Percentiles rank a stretch among this genome's conserved stretches.
Evolutionary conservation across 2,329 filamentous ascomycete species (phyloP).

Genomic region (Diaporthe helianthi): DNA sequence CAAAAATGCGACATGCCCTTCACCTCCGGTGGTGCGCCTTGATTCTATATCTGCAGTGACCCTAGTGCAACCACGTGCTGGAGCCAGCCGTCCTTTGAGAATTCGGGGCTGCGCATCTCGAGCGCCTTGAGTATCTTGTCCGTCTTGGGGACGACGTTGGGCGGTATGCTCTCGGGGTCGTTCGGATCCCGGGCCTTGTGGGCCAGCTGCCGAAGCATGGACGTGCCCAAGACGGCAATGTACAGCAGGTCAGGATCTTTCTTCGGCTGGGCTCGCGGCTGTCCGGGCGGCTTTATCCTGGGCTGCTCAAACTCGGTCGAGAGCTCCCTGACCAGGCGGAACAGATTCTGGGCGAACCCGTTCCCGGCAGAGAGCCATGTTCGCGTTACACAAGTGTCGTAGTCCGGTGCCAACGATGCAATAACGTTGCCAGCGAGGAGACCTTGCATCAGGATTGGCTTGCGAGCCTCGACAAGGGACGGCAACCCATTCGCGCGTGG

Average conservation of each 20-base stretch:
- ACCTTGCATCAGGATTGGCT: constrained; percentile 90
- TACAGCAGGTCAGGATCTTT: constrained; percentile 63
- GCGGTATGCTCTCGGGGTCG: constrained; percentile 59
- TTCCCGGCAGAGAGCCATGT: constrained; percentile 85
- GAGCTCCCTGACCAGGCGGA: constrained; percentile 76
- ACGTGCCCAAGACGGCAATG: constrained; percentile 73
- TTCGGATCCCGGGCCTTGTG: constrained; percentile 71
- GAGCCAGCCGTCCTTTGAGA: constrained; percentile 70
- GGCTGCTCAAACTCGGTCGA: constrained; percentile 67
- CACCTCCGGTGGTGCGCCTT: constrained; percentile 37
- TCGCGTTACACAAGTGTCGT: constrained; percentile 76
- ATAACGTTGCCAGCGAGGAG: constrained; percentile 90
- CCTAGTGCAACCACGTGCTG: constrained; percentile 73
- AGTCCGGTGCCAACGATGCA: constrained; percentile 68
- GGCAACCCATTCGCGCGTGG: constrained; percentile 66
- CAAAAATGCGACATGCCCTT: constrained; percentile 35
- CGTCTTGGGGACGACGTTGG: constrained; percentile 68
- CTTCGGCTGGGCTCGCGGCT: constrained; percentile 43
- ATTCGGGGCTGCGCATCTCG: constrained; percentile 67
- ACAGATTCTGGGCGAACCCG: constrained; percentile 81
- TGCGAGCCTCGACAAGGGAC: constrained; percentile 79
- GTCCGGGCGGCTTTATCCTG: constrained; percentile 46
- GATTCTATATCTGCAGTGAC: constrained; percentile 45
- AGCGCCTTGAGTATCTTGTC: constrained; percentile 73
- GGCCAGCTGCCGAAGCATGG: constrained; percentile 70